phyloP scores from a whole-genome alignment of 2,329 filamentous ascomycete genomes.

The Trichoderma pleuroti region DNA sequence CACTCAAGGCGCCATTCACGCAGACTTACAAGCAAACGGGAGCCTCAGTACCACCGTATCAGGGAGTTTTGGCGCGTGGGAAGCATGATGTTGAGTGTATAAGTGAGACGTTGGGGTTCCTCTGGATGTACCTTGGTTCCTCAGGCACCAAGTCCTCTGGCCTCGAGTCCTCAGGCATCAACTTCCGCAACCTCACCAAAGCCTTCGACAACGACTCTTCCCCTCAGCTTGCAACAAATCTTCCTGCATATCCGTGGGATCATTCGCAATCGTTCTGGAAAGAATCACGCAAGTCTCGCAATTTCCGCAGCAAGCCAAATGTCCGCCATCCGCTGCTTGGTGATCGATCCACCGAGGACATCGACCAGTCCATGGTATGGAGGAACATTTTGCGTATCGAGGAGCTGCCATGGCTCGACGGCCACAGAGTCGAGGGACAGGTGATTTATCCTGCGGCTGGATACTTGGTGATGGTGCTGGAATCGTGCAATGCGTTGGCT shows the following conservation, averaged over 20 bases:
- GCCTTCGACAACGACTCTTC: neutral
- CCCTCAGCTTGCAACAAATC: neutral
- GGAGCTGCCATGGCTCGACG: constrained; percentile 37
- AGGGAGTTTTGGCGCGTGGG: neutral
- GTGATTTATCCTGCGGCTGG: constrained; percentile 24
- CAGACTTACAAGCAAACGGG: neutral
- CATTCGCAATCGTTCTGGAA: neutral
- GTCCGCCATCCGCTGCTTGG: neutral
- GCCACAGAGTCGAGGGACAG: constrained; percentile 31
- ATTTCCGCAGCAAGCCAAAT: neutral
- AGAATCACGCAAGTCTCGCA: neutral
- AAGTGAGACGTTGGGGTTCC: neutral
- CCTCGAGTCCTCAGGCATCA: neutral
- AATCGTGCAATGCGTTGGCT: constrained; percentile 24
- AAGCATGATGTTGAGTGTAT: neutral
- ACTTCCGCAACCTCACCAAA: neutral
- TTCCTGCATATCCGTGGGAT: neutral
- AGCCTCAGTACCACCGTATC: neutral
- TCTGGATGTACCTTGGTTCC: neutral
- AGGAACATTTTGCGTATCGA: constrained; percentile 6
- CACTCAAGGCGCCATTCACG: neutral
- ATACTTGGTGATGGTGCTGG: constrained; percentile 37
- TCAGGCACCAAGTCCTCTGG: neutral
- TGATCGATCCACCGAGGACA: neutral
- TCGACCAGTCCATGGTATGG: neutral